These are phyloP conservation scores for Geopyxis carbonaria DNA, from an alignment of 495 filamentous ascomycete genomes.

Conservation along the genomic window DNA sequence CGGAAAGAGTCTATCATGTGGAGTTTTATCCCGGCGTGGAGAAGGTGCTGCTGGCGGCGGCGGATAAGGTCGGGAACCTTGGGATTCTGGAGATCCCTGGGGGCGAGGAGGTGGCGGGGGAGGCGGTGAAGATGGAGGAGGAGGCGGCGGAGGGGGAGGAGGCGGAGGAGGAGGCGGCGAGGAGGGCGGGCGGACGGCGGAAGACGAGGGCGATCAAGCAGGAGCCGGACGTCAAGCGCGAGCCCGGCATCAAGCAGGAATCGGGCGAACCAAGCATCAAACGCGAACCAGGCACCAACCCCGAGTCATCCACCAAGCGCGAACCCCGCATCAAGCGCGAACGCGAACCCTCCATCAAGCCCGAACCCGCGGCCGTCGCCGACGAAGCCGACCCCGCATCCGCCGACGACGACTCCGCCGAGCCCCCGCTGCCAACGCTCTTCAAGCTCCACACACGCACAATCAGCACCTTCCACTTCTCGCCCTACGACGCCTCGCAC, in stretches of 20 bases:
- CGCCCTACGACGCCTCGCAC: conserved; percentile 45
- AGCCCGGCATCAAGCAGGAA: too few species aligned
- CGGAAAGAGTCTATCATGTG: conserved; percentile 56
- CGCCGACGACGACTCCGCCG: conserved; percentile 41
- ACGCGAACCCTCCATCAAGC: not conserved
- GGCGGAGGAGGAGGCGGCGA: not conserved
- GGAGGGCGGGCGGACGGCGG: too few species aligned
- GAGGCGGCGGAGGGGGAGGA: not conserved
- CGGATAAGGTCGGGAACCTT: conserved; percentile 76
- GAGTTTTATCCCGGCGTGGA: conserved; percentile 73
- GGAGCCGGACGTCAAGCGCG: too few species aligned
- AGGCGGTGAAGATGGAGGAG: not conserved
- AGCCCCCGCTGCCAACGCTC: conserved; percentile 58
- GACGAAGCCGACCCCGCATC: conserved; percentile 45
- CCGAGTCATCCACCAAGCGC: conserved; percentile 16
- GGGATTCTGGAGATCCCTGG: conserved; percentile 72
- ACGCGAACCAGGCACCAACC: conserved; percentile 50
- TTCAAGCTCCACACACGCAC: conserved; percentile 83
- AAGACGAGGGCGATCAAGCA: too few species aligned
- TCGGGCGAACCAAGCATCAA: too few species aligned
- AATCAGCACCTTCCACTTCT: conserved; percentile 66
- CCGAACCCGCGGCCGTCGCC: conserved; percentile 17
- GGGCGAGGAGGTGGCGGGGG: not conserved
- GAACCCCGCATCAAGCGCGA: not conserved
- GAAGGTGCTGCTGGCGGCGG: conserved; percentile 84